Evolutionary conservation across 2,329 filamentous ascomycete species (phyloP).

Genomic region (Colletotrichum sublineola): DNA sequence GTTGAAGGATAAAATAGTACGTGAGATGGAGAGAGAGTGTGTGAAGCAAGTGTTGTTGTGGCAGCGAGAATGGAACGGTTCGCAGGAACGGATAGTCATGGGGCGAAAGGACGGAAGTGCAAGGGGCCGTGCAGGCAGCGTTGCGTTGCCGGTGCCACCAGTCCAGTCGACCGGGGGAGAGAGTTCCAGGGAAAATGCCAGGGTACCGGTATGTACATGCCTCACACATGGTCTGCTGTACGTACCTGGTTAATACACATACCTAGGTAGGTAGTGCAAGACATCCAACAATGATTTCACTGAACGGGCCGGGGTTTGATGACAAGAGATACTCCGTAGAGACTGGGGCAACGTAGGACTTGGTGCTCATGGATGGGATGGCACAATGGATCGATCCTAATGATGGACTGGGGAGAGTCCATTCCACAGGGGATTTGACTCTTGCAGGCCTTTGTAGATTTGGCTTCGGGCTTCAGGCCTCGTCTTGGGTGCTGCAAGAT

Average conservation of each 20-base stretch:
- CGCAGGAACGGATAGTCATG: conserved; percentile 14
- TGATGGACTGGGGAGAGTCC: neutral
- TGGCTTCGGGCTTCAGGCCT: neutral
- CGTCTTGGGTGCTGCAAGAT: neutral
- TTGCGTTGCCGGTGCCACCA: conserved; percentile 21
- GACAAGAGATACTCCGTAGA: neutral
- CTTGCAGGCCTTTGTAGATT: neutral
- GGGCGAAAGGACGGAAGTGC: conserved; percentile 25
- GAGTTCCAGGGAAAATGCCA: neutral
- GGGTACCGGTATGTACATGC: neutral
- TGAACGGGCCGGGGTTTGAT: neutral
- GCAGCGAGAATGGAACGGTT: conserved; percentile 8
- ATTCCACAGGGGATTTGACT: conserved; percentile 22
- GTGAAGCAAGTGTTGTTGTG: neutral
- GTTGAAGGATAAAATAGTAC: neutral
- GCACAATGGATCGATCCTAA: neutral
- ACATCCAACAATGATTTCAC: neutral
- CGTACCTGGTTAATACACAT: neutral
- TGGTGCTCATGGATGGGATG: neutral
- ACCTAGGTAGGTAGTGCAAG: no score
- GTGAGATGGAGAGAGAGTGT: no score
- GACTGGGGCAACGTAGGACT: conserved; percentile 5
- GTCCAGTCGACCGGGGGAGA: neutral
- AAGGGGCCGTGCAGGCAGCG: conserved; percentile 38
- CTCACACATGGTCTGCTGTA: neutral